Evolutionary conservation across 139 green algal species (phyloP).

Genomic region (Chlamydomonas asymmetrica): DNA sequence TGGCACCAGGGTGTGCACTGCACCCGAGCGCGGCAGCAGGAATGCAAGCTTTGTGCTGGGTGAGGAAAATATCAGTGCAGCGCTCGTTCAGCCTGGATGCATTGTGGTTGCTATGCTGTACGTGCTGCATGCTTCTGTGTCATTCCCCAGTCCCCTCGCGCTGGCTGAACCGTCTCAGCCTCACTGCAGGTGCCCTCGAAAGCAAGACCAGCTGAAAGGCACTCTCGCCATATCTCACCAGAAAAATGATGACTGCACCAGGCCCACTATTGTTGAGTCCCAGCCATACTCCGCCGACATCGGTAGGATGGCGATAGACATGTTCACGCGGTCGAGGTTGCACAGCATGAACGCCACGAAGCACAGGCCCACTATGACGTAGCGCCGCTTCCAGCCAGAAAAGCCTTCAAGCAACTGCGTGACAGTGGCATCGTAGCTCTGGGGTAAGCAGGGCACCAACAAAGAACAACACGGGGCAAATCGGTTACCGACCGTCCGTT

Average conservation of each 20-base stretch:
- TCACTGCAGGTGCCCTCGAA: neutral
- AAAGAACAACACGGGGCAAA: no score
- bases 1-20: no score
- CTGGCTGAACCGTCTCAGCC: no score
- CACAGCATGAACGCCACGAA: slow-evolving; percentile 96
- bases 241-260: slow-evolving; percentile 98
- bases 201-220: neutral
- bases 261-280: slow-evolving; percentile 80
- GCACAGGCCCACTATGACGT: slow-evolving; percentile 84
- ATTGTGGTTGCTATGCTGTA: no score
- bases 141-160: no score
- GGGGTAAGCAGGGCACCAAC: no score
- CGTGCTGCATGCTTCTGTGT: no score
- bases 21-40: no score
- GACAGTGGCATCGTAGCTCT: no score
- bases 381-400: slow-evolving; percentile 71
- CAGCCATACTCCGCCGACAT: slow-evolving; percentile 90
- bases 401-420: slow-evolving; percentile 31
- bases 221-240: slow-evolving; percentile 66
- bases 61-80: no score
- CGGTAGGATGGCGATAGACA: slow-evolving; percentile 95
- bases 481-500: no score
- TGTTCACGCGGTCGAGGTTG: slow-evolving; percentile 92
- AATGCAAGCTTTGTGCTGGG: neutral
- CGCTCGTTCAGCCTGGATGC: no score